These are phyloP conservation scores for Myochromella boudieri DNA, from an alignment of 768 basidiomycete genomes.

Conservation along the genomic window DNA sequence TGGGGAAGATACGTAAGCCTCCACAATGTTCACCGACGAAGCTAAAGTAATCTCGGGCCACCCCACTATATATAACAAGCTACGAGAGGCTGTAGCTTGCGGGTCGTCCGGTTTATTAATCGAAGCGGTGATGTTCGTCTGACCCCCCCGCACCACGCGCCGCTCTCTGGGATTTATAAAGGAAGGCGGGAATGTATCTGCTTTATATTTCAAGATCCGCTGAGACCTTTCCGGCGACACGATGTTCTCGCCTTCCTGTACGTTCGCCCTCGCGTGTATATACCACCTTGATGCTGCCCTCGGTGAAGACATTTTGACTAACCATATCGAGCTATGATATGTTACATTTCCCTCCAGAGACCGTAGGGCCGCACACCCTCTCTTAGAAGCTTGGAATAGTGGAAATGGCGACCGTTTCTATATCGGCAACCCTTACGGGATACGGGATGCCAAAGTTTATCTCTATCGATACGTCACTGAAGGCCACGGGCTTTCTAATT, in stretches of 20 bases:
- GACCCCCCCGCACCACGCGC: too few species aligned
- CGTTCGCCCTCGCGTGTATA: neutral
- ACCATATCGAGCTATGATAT: neutral
- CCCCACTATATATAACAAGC: too few species aligned
- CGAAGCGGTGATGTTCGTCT: too few species aligned
- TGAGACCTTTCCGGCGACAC: neutral
- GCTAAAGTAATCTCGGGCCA: too few species aligned
- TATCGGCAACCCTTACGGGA: slow-evolving; percentile 8
- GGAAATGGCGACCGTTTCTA: slow-evolving; percentile 10
- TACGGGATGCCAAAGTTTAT: neutral
- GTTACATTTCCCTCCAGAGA: slow-evolving; percentile 5
- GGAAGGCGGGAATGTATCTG: neutral
- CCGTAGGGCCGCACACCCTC: slow-evolving; percentile 2
- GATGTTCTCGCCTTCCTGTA: neutral
- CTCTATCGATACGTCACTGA: slow-evolving; percentile 7
- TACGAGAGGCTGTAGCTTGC: too few species aligned
- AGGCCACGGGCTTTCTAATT: too few species aligned
- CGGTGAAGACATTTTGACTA: neutral
- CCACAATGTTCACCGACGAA: too few species aligned
- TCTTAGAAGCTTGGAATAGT: slow-evolving; percentile 8
- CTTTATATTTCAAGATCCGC: neutral
- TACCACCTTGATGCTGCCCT: neutral
- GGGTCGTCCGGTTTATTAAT: too few species aligned
- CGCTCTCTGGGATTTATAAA: too few species aligned
- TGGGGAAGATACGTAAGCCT: too few species aligned